Conservation (phyloP, 192 early-diverging fungal genomes). For the Entomortierella beljakovae region DNA sequence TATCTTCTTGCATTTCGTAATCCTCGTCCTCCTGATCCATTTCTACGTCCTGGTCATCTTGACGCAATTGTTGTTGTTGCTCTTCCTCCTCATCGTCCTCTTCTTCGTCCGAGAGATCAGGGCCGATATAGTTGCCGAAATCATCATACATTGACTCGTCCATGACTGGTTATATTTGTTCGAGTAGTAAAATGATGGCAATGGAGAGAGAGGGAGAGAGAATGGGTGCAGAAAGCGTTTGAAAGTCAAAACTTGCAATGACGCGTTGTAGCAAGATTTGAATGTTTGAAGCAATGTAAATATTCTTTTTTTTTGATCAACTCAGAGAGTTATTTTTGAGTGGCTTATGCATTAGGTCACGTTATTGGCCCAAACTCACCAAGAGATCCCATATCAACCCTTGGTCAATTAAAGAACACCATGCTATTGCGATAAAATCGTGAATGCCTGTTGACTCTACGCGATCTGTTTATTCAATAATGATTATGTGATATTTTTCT, state of each 20-base stretch:
- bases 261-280: background rate
- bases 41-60: constrained; percentile 60
- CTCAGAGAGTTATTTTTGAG: too few species aligned
- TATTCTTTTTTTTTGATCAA: too few species aligned
- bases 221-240: background rate
- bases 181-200: background rate
- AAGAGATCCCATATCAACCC: too few species aligned
- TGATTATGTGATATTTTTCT: background rate
- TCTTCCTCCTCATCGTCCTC: constrained; percentile 64
- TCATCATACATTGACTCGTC: constrained; percentile 88
- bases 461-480: too few species aligned
- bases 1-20: constrained; percentile 31
- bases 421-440: too few species aligned
- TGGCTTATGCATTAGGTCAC: too few species aligned
- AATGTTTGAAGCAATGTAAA: background rate
- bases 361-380: too few species aligned
- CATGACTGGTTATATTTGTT: constrained; percentile 61
- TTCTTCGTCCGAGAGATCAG: constrained; percentile 85
- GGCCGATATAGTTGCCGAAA: constrained; percentile 99
- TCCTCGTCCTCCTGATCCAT: constrained; percentile 59
- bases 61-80: constrained; percentile 38
- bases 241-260: background rate
- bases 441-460: too few species aligned
- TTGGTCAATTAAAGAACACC: too few species aligned
- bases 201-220: background rate